phyloP scores from a whole-genome alignment of 139 green algal species.

The Monoraphidium neglectum region DNA sequence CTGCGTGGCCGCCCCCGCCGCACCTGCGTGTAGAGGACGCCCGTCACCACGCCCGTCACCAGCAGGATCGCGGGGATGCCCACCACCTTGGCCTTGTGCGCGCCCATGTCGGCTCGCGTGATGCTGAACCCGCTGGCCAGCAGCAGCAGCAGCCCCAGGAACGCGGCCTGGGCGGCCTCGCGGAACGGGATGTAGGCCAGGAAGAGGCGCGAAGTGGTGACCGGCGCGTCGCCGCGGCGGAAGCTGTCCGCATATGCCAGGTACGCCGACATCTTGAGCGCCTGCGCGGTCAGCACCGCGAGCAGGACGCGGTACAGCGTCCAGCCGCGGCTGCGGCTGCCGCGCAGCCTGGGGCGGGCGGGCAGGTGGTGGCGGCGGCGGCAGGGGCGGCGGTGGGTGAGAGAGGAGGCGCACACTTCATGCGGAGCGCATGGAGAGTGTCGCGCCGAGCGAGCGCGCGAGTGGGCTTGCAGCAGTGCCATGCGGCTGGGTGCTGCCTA shows the following conservation, averaged over 20 bases:
- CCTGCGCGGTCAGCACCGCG: slow-evolving; percentile 1
- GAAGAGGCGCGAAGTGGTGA: slow-evolving; percentile 5
- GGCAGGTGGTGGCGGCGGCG: not conserved
- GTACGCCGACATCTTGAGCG: slow-evolving; percentile 17
- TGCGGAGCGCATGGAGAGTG: too few species aligned
- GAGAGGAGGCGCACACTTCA: too few species aligned
- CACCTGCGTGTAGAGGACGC: too few species aligned
- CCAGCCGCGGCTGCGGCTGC: not conserved
- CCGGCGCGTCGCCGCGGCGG: not conserved
- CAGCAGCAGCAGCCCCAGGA: slow-evolving; percentile 36
- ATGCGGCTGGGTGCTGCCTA: too few species aligned
- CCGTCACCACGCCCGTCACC: slow-evolving; percentile 32
- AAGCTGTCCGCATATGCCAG: slow-evolving; percentile 4
- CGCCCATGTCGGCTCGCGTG: slow-evolving; percentile 28
- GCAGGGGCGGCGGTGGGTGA: too few species aligned
- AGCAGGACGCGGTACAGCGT: slow-evolving; percentile 13
- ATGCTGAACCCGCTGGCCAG: slow-evolving; percentile 44
- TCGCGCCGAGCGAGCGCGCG: too few species aligned
- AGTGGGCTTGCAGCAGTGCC: too few species aligned
- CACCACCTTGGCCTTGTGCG: slow-evolving; percentile 24
- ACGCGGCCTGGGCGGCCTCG: slow-evolving; percentile 5
- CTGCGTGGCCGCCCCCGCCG: too few species aligned
- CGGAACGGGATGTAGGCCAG: slow-evolving; percentile 12
- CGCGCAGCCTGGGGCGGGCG: not conserved
- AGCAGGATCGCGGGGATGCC: slow-evolving; percentile 32